Evolutionary conservation across 2,329 filamentous ascomycete species (phyloP).

Genomic region (Chaetomium globosum): DNA sequence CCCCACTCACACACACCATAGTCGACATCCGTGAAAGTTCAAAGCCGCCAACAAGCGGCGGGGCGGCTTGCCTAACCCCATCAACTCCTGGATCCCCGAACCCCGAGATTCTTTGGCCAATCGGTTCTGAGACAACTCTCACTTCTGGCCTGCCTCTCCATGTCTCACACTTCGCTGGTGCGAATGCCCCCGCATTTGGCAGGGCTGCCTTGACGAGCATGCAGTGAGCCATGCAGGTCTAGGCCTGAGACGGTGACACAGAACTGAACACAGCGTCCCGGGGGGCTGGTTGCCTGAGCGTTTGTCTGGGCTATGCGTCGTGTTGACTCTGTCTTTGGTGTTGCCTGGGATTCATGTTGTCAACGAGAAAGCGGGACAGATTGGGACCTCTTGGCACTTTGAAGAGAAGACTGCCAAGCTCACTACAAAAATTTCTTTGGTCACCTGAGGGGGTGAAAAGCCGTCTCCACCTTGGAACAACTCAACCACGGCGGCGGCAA

Average conservation of each 20-base stretch:
- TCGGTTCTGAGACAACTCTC: background rate
- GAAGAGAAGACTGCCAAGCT: background rate
- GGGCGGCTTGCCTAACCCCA: background rate
- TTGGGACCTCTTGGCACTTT: background rate
- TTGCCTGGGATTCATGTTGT: background rate
- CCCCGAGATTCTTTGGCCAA: slow-evolving; percentile 3
- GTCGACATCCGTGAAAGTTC: background rate
- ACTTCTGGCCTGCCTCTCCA: background rate
- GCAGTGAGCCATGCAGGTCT: slow-evolving; percentile 6
- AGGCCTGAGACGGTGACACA: background rate
- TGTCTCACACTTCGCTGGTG: background rate
- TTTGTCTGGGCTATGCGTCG: background rate
- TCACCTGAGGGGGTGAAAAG: slow-evolving; percentile 8
- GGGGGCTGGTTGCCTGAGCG: background rate
- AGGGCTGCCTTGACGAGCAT: background rate
- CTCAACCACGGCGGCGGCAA: slow-evolving; percentile 4
- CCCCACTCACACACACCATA: background rate
- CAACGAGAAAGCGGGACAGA: background rate
- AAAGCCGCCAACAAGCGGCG: background rate
- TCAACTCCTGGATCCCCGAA: background rate
- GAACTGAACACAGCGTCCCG: background rate
- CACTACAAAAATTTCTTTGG: background rate
- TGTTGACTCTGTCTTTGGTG: background rate
- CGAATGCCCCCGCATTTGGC: background rate
- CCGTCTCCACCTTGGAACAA: background rate